Evolutionary conservation across 495 filamentous ascomycete genomes (phyloP), one percentile per base, ranked within the genome.

Genomic region (Glonium stellatum): DNA sequence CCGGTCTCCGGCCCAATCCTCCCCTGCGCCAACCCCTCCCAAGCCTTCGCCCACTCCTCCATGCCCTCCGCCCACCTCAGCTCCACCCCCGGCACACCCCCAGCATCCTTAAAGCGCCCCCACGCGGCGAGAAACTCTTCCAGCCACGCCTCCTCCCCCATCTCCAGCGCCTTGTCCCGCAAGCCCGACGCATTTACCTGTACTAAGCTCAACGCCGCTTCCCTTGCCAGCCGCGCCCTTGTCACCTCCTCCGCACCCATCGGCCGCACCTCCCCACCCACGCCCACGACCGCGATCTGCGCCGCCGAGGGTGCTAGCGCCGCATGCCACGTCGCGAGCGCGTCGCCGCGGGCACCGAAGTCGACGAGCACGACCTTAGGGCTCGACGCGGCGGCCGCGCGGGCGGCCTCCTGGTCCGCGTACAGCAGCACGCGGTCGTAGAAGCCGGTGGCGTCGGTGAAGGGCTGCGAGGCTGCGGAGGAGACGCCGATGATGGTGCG

Each of bases 81-180:
- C 46, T 41, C 41, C 34, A 65, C 47, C 2, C 64, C 54, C 18
- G 63, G 50, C 39, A 59, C 50, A 6, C 58, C 63, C 8, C 69
- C 57, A n/a, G 57, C 37, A 0, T 35, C 21, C 46, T 66, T 66
- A 42, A 69, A 71, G 6, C 56, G 39, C 25, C 53, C 52, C 54
- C 59, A 67, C 1, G 37, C 61, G 10, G 12, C 15, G 47, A 53
- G 13, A 63, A 88, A 93, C 36, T 79, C 78, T 25, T 82, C 76
- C 62, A 93, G 90, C 62, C 87, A 89, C n/a, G 71, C 70, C 2
- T 83, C 76, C 19, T 83, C 76, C 22, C 77, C 74, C 34, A 74
- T 68, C 11, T 72, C 72, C 11, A 81, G 36, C n/a, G 54, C 54
- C 12, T 68, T 68, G 52, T 76, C 74, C 23, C 70, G 67, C 48